These are phyloP conservation scores for Fusarium euwallaceae DNA, from an alignment of 2,329 filamentous ascomycete species.

Conservation along the genomic window DNA sequence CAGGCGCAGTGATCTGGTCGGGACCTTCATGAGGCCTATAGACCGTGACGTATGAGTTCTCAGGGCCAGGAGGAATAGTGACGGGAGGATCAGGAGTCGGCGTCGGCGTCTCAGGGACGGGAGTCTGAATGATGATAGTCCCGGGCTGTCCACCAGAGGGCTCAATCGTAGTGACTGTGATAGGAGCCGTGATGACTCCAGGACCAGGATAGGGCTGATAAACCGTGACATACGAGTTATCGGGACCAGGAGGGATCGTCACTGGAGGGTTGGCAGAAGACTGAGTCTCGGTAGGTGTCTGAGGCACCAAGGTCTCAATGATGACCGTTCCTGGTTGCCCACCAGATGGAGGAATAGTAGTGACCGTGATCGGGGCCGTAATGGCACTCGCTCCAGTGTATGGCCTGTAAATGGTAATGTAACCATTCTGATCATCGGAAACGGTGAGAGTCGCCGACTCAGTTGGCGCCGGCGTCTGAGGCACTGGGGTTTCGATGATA, in stretches of 20 bases:
- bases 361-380: conserved; percentile 26
- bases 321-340: conserved; percentile 29
- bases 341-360: conserved; percentile 23
- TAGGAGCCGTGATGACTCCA: conserved; percentile 6
- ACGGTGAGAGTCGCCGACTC: conserved; percentile 19
- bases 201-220: conserved; percentile 19
- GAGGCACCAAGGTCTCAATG: conserved; percentile 22
- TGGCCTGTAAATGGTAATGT: conserved; percentile 32
- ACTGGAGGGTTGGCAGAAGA: conserved; percentile 19
- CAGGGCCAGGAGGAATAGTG: conserved; percentile 23
- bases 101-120: neutral
- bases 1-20: conserved; percentile 19
- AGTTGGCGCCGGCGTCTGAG: neutral
- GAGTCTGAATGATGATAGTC: conserved; percentile 13
- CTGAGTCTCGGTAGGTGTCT: neutral
- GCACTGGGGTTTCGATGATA: conserved; percentile 29
- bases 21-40: conserved; percentile 30
- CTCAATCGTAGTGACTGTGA: conserved; percentile 4
- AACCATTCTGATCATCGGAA: conserved; percentile 10
- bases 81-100: neutral
- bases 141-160: conserved; percentile 6
- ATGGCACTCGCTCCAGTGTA: conserved; percentile 27
- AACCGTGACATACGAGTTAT: conserved; percentile 20
- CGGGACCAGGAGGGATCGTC: conserved; percentile 16
- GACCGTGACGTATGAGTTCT: conserved; percentile 28